These are phyloP conservation scores for Litsea cubeba DNA, from an alignment of 164 flowering plant genomes.

Conservation along the genomic window DNA sequence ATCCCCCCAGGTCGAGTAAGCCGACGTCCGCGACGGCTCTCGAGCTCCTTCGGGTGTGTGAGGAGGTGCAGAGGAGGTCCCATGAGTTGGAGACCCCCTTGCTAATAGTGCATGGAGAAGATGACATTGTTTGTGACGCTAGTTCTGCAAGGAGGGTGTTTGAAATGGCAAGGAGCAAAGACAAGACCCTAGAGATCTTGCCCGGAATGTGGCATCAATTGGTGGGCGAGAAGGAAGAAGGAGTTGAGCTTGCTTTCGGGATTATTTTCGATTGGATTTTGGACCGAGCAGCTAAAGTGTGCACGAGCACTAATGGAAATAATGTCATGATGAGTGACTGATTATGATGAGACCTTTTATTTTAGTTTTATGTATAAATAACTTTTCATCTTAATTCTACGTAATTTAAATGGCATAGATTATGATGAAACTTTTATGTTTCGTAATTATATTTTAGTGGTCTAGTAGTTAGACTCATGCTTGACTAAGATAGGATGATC, in stretches of 20 bases:
- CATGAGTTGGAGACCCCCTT: conserved; percentile 32
- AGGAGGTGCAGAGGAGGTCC: conserved; percentile 22
- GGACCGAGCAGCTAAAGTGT: conserved; percentile 19
- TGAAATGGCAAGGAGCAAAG: conserved; percentile 25
- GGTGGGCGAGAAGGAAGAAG: conserved; percentile 37
- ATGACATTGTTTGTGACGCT: conserved; percentile 30
- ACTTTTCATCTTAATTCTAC: too few relatives aligned
- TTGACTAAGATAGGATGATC: too few relatives aligned
- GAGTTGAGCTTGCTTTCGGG: conserved; percentile 30
- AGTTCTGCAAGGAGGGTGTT: conserved; percentile 23
- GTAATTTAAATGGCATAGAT: too few relatives aligned
- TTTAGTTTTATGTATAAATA: too few relatives aligned
- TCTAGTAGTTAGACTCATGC: too few relatives aligned
- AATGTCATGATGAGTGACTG: neutral
- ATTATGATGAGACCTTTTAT: neutral
- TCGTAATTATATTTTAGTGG: too few relatives aligned
- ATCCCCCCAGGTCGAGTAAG: conserved; percentile 4
- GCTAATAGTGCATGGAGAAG: conserved; percentile 41
- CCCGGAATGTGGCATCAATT: conserved; percentile 43
- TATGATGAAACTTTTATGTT: too few relatives aligned
- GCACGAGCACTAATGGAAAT: neutral
- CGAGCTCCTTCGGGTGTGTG: conserved; percentile 23
- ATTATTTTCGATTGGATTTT: conserved; percentile 29
- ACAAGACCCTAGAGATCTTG: conserved; percentile 33
- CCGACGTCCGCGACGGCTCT: conserved; percentile 20